A percentile compares a stretch with the other conserved stretches of the same genome.
phyloP scores from a whole-genome alignment of 1,139 yeast species.

The Lodderomyces metapsilosis region DNA sequence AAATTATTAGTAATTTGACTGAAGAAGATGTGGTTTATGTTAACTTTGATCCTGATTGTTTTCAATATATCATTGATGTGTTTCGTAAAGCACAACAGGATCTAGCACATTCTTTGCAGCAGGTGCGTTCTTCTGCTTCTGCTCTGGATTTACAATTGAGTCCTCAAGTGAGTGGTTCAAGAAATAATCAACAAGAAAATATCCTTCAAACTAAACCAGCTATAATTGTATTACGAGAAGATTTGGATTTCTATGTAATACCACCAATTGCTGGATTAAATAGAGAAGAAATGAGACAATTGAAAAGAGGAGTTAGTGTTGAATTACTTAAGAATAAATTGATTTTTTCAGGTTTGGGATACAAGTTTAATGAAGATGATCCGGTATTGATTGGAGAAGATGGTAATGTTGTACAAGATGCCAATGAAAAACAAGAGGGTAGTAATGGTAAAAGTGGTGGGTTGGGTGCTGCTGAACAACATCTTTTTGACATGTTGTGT shows the following conservation, averaged over 20 bases:
- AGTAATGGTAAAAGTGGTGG: slow-evolving; percentile 36
- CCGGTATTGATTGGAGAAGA: slow-evolving; percentile 15
- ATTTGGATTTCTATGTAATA: slow-evolving; percentile 87
- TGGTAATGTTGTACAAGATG: slow-evolving; percentile 9
- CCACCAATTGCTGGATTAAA: slow-evolving; percentile 62
- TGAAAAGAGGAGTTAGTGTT: slow-evolving; percentile 66
- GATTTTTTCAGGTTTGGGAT: slow-evolving; percentile 75
- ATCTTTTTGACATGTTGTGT: slow-evolving; percentile 91
- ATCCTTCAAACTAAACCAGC: slow-evolving; percentile 82
- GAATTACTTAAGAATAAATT: slow-evolving; percentile 51
- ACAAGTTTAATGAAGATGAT: slow-evolving; percentile 21
- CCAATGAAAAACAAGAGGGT: slow-evolving; percentile 6
- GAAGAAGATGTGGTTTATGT: slow-evolving; percentile 77
- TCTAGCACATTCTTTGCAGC: too few species aligned
- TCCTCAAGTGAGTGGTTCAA: background rate
- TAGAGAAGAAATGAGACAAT: slow-evolving; percentile 53
- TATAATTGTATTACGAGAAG: slow-evolving; percentile 89
- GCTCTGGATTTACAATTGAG: slow-evolving; percentile 2
- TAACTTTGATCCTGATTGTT: slow-evolving; percentile 83
- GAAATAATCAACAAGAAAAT: slow-evolving; percentile 31
- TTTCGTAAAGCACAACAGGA: slow-evolving; percentile 52
- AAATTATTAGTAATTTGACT: slow-evolving; percentile 71
- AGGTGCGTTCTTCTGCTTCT: too few species aligned
- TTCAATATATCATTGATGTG: slow-evolving; percentile 73
- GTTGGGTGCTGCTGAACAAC: slow-evolving; percentile 94